These are phyloP conservation scores for Lasiosphaeris hirsuta DNA, from an alignment of 495 filamentous ascomycete genomes.

Conservation along the genomic window DNA sequence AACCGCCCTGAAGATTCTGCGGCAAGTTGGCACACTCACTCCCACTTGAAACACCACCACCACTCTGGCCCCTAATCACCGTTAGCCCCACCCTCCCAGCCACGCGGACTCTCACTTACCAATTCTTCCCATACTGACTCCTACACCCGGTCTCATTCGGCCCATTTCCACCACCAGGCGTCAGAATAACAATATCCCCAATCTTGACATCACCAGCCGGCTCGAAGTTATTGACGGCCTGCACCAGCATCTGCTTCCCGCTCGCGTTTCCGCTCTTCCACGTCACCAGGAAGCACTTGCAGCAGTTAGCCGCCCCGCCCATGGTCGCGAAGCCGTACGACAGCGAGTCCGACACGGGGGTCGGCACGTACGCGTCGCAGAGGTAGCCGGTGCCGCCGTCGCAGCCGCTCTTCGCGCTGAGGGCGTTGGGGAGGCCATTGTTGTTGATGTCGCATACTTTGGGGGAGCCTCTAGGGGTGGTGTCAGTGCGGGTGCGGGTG, in stretches of 20 bases:
- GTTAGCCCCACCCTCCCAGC: too few relatives aligned
- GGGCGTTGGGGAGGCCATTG: conserved; percentile 7
- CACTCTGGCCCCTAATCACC: too few relatives aligned
- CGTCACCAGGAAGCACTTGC: conserved; percentile 21
- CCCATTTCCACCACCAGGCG: conserved; percentile 15
- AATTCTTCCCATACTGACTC: conserved; percentile 16
- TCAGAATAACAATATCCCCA: conserved; percentile 15
- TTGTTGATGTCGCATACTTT: conserved; percentile 19
- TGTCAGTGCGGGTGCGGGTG: too few relatives aligned
- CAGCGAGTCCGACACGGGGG: conserved; percentile 1
- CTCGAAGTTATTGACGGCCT: conserved; percentile 12
- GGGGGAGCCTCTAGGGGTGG: conserved; percentile 2
- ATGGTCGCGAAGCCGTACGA: conserved; percentile 20
- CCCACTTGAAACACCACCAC: not conserved
- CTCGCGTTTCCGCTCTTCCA: conserved; percentile 14
- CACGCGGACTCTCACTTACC: too few relatives aligned
- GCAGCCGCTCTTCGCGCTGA: conserved; percentile 6
- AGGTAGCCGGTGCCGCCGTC: conserved; percentile 5
- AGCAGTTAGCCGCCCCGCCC: conserved; percentile 12
- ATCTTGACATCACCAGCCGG: conserved; percentile 1
- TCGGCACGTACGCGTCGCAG: conserved; percentile 9
- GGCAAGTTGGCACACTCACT: not conserved
- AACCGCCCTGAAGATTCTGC: conserved; percentile 2
- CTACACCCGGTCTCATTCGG: conserved; percentile 13
- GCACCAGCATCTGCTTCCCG: conserved; percentile 19